phyloP scores from a whole-genome alignment of 441 rosid genomes.

The Aleurites moluccanus region DNA sequence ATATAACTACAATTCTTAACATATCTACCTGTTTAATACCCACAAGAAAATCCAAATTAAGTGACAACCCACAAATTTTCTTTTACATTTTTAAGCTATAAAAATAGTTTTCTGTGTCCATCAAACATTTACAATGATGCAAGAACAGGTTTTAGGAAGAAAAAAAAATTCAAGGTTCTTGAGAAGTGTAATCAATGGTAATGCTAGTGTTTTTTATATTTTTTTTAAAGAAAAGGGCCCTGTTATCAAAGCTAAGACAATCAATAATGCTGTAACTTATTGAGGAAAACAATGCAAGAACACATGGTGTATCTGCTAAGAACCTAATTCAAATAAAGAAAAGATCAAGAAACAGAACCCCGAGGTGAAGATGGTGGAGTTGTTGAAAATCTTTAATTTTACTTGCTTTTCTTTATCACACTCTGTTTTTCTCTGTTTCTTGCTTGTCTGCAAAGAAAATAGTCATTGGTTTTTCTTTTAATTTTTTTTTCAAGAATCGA shows the following conservation, averaged over 20 bases:
- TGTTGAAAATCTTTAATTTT: slow-evolving; percentile 30
- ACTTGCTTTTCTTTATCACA: slow-evolving; percentile 21
- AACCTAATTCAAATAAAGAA: slow-evolving; percentile 25
- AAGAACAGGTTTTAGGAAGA: not conserved
- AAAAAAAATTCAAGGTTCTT: slow-evolving; percentile 22
- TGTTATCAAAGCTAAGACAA: slow-evolving; percentile 46
- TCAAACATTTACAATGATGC: not conserved
- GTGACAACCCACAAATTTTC: not conserved
- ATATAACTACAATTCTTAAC: slow-evolving; percentile 34
- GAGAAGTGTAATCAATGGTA: slow-evolving; percentile 32
- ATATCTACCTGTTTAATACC: slow-evolving; percentile 20
- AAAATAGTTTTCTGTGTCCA: not conserved
- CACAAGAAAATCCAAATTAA: not conserved
- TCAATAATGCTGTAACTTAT: slow-evolving; percentile 33
- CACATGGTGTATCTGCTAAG: slow-evolving; percentile 53
- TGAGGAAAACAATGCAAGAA: slow-evolving; percentile 74
- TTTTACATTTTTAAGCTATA: not conserved
- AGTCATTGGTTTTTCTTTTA: not conserved
- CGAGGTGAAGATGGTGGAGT: slow-evolving; percentile 56
- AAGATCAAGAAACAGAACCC: slow-evolving; percentile 52
- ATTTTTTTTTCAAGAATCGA: no score
- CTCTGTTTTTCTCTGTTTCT: slow-evolving; percentile 24
- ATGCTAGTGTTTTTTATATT: slow-evolving; percentile 19
- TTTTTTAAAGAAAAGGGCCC: slow-evolving; percentile 36
- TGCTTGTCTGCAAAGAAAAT: slow-evolving; percentile 47